phyloP scores from a whole-genome alignment of 306 rosid species.

The Trichosanthes cucumerina region DNA sequence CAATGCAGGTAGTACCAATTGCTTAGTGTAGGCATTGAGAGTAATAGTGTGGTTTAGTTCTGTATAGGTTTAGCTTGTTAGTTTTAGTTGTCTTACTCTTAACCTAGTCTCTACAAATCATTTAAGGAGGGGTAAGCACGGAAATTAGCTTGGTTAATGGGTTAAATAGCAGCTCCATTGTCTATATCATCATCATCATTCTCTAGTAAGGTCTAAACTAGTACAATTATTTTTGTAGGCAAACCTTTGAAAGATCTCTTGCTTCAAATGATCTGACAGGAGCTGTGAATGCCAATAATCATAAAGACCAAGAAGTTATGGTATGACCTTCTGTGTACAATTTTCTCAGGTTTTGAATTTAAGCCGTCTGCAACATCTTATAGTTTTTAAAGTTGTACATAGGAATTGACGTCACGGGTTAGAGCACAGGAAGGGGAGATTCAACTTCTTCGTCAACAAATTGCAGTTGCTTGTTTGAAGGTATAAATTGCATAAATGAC shows the following conservation, averaged over 20 bases:
- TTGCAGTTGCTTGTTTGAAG: conserved; percentile 64
- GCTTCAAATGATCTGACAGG: conserved; percentile 35
- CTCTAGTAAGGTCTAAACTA: not conserved
- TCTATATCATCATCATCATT: not conserved
- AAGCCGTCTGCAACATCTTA: conserved; percentile 12
- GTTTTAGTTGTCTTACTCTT: not conserved
- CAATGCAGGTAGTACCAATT: not conserved
- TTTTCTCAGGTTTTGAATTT: conserved; percentile 5
- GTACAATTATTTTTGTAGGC: conserved; percentile 26
- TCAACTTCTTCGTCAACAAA: conserved; percentile 66
- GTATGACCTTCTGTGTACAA: conserved; percentile 21
- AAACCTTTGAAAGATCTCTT: conserved; percentile 28
- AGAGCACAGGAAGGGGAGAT: conserved; percentile 73
- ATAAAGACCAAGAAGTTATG: conserved; percentile 54
- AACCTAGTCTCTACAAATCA: not conserved
- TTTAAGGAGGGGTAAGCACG: not conserved
- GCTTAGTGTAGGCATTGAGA: not conserved
- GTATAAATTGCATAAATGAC: conserved; percentile 24
- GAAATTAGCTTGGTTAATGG: not conserved
- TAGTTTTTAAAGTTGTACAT: conserved; percentile 19
- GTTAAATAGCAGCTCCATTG: not conserved
- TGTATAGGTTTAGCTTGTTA: not conserved
- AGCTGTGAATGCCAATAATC: conserved; percentile 32
- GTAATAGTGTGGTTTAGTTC: not conserved
- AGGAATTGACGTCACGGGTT: conserved; percentile 69